Base-by-base conservation (phyloP, 2,329 filamentous ascomycete species). In the Aspergillus intermedius region DNA sequence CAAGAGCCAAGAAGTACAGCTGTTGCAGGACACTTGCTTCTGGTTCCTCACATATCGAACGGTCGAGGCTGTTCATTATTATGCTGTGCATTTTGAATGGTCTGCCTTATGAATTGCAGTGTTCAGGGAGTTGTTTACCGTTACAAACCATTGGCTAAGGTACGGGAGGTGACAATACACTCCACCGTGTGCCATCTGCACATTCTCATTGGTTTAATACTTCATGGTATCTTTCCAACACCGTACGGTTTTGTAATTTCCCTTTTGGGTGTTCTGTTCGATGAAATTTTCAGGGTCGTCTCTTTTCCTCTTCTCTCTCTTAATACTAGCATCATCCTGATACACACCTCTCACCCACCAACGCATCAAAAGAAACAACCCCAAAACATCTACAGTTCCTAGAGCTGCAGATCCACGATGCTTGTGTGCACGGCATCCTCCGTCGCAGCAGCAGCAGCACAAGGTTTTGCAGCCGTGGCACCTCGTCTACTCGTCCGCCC, bases 401-500 rank as follows among this genome's bases (percentile, higher is more conserved):
- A 49, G 47, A 56, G 53, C 50, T 53, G 51, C 48, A 52, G 53
- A 57, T 55, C 25, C 56, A 60, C 34, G 48, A 60, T 59, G 58
- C 57, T 63, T 64, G 59, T 58, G 60, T 60, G 58, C 54, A 61
- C 52, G 51, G 55, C 49, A 54, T 54, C 55, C 47, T 50, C 48
- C 50, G 50, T 49, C 49, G 54, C 52, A 54, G 54, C 52, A 58
- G 49, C 49, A 50, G 54, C 52, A 54, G 53, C 52, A 58, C 53
- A 55, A 55, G 58, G 59, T 60, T 60, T 56, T 59, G 59, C 63
- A 63, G 63, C 49, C 56, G 51, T 54, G 48, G 51, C 60, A 60
- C 57, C 56, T 59, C 60, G 59, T 67, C 59, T 56, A 66, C 56
- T 67, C 58, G 56, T 65, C 58, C 59, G 57, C 65, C 65, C 64